Percentiles rank a stretch among this genome's conserved stretches.
Evolutionary conservation across 2,329 filamentous ascomycete genomes (phyloP).

Genomic region (Penicillium brevicompactum): DNA sequence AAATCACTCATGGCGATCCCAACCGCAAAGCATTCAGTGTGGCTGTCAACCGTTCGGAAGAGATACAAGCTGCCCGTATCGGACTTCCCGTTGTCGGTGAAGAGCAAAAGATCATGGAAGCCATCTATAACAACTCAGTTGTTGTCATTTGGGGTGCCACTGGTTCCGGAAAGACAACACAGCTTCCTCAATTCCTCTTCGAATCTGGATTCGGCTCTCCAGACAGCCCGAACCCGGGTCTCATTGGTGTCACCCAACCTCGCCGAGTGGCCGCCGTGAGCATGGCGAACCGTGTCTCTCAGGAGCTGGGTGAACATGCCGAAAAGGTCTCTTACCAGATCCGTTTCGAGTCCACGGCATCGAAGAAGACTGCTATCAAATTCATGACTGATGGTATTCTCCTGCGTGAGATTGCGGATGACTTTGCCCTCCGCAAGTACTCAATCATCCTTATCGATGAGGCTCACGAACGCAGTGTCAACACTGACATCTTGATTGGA

Average conservation of each 20-base stretch:
- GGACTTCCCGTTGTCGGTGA: slow-evolving; percentile 88
- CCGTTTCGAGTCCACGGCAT: slow-evolving; percentile 84
- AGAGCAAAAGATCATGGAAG: slow-evolving; percentile 98
- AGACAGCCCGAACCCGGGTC: slow-evolving; percentile 76
- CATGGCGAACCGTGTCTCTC: slow-evolving; percentile 88
- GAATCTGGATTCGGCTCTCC: slow-evolving; percentile 88
- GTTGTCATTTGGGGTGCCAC: slow-evolving; percentile 94
- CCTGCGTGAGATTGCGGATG: slow-evolving; percentile 84
- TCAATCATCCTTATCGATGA: slow-evolving; percentile 95
- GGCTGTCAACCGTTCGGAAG: slow-evolving; percentile 66
- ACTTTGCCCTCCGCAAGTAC: slow-evolving; percentile 86
- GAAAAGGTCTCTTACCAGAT: slow-evolving; percentile 88
- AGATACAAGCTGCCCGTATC: slow-evolving; percentile 76
- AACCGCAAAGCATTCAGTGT: slow-evolving; percentile 77
- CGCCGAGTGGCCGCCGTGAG: slow-evolving; percentile 93
- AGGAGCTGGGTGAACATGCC: slow-evolving; percentile 79
- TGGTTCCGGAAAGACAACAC: slow-evolving; percentile 96
- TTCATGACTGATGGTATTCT: slow-evolving; percentile 99
- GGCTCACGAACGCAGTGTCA: slow-evolving; percentile 94
- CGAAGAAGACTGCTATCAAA: slow-evolving; percentile 83
- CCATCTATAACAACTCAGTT: slow-evolving; percentile 85
- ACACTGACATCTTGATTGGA: slow-evolving; percentile 96
- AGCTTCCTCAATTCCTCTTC: slow-evolving; percentile 93
- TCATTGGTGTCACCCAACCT: slow-evolving; percentile 95
- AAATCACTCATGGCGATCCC: slow-evolving; percentile 42